A percentile compares a stretch with the other conserved stretches of the same genome.
These are phyloP conservation scores for Spergularia marina DNA, from an alignment of 148 eudicot species.

Conservation along the genomic window DNA sequence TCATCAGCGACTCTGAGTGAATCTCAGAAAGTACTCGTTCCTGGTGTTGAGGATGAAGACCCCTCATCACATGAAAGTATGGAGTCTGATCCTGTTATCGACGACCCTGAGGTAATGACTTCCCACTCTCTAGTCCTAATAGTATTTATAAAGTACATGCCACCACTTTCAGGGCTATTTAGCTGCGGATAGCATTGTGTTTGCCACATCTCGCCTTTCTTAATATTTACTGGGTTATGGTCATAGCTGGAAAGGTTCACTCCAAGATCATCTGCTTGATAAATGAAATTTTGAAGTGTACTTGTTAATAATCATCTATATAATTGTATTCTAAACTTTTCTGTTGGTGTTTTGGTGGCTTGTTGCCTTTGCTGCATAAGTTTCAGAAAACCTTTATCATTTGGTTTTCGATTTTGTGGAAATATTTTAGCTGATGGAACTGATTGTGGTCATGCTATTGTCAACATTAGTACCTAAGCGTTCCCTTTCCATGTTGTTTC, in stretches of 20 bases:
- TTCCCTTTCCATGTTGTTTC: background rate
- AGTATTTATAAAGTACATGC: background rate
- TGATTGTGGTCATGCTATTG: too few relatives aligned
- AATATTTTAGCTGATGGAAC: too few relatives aligned
- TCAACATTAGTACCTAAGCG: too few relatives aligned
- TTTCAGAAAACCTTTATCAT: too few relatives aligned
- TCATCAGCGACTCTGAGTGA: slow-evolving; percentile 51
- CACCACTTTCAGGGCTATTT: background rate
- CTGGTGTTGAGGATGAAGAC: slow-evolving; percentile 55
- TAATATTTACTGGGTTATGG: background rate
- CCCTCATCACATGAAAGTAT: slow-evolving; percentile 41
- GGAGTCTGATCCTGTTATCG: slow-evolving; percentile 39
- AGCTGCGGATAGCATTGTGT: background rate
- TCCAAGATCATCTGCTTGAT: background rate
- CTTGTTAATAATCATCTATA: background rate
- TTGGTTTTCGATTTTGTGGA: too few relatives aligned
- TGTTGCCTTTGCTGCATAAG: background rate
- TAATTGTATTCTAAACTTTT: too few relatives aligned
- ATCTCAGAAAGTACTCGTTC: slow-evolving; percentile 75
- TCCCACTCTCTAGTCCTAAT: background rate
- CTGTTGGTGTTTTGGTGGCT: too few relatives aligned
- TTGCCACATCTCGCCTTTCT: background rate
- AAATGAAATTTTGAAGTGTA: background rate
- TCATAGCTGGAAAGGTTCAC: background rate
- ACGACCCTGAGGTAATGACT: slow-evolving; percentile 42